Conservation (phyloP, 768 basidiomycete genomes). For the Naganishia randhawae region DNA sequence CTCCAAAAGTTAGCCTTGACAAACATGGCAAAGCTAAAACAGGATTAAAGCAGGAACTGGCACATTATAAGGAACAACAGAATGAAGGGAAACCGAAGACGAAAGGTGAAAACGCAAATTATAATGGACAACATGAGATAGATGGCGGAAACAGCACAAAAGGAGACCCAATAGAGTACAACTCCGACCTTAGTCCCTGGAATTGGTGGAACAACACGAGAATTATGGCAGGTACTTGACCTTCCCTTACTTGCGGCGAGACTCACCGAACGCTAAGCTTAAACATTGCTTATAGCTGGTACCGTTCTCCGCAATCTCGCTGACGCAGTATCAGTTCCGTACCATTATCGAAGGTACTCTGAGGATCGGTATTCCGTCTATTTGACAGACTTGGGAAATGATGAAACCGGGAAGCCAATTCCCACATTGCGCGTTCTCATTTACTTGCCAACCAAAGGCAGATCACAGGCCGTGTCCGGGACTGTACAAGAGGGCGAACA, state of each 20-base stretch:
- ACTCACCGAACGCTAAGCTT: neutral
- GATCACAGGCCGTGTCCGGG: conserved; percentile 4
- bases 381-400: conserved; percentile 20
- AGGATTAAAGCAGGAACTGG: conserved; percentile 3
- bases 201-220: conserved; percentile 25
- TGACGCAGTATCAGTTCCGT: conserved; percentile 23
- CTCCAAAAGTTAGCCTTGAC: conserved; percentile 16
- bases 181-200: conserved; percentile 9
- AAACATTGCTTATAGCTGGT: conserved; percentile 3
- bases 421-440: conserved; percentile 21
- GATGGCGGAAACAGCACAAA: neutral
- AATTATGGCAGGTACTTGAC: conserved; percentile 14
- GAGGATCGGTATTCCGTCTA: conserved; percentile 26
- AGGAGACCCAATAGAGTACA: conserved; percentile 1
- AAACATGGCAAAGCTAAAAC: conserved; percentile 7
- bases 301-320: conserved; percentile 25
- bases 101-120: neutral
- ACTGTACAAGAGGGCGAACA: conserved; percentile 16
- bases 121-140: neutral
- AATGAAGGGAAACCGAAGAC: neutral
- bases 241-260: neutral
- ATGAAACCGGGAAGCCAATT: conserved; percentile 21
- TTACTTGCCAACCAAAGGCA: conserved; percentile 19
- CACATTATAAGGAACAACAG: conserved; percentile 8
- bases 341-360: conserved; percentile 25